A percentile compares a stretch with the other conserved stretches of the same genome.
Evolutionary conservation across 768 basidiomycete species (phyloP).

Genomic region (Suillus spraguei): DNA sequence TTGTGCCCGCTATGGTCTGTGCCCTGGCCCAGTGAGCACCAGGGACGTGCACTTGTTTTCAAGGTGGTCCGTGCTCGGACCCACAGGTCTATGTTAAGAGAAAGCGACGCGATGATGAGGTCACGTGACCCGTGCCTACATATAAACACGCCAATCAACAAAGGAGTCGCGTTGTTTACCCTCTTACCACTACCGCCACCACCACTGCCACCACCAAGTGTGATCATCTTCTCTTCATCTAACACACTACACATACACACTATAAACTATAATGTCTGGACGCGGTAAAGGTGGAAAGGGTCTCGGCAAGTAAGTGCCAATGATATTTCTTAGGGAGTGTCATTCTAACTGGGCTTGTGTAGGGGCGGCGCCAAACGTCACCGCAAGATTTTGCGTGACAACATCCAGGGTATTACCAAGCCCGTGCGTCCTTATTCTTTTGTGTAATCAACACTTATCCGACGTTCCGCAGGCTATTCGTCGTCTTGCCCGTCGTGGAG

Average conservation of each 20-base stretch:
- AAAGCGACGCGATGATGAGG: background rate
- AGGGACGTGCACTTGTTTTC: background rate
- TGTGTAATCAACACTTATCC: slow-evolving; percentile 31
- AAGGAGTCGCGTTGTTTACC: slow-evolving; percentile 26
- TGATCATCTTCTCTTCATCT: slow-evolving; percentile 9
- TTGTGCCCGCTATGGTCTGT: background rate
- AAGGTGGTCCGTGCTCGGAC: slow-evolving; percentile 2
- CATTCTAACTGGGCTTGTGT: slow-evolving; percentile 15
- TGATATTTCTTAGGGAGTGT: background rate
- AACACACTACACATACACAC: slow-evolving; percentile 15
- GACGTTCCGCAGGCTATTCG: slow-evolving; percentile 77
- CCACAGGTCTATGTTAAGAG: background rate
- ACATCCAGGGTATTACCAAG: slow-evolving; percentile 58
- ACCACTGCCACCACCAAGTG: slow-evolving; percentile 21
- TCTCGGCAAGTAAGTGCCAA: slow-evolving; percentile 40
- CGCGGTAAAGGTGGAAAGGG: slow-evolving; percentile 55
- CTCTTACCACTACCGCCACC: slow-evolving; percentile 28
- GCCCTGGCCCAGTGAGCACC: background rate
- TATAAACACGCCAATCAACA: slow-evolving; percentile 36
- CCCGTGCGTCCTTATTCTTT: slow-evolving; percentile 31
- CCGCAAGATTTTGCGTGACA: slow-evolving; percentile 49
- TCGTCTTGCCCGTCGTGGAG: slow-evolving; percentile 89
- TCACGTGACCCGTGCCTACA: slow-evolving; percentile 30
- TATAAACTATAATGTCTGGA: slow-evolving; percentile 41
- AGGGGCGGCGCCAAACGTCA: slow-evolving; percentile 50